Evolutionary conservation across 345 rosid genomes (phyloP), one percentile per base, ranked within the genome.

Genomic region (Streptanthus diversifolius): DNA sequence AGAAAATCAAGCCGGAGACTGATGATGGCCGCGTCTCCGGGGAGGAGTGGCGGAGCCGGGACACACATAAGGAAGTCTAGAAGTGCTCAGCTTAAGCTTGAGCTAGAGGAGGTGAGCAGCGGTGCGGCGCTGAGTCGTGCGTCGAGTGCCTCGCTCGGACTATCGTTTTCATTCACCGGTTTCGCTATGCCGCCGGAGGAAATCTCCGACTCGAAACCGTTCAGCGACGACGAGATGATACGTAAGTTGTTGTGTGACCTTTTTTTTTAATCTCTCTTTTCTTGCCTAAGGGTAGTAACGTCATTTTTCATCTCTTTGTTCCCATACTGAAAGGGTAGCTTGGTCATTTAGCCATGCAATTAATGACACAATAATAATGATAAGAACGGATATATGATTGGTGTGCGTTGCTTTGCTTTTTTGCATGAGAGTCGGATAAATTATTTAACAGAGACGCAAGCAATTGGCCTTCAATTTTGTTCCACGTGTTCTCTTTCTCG

Each of bases 121-220:
- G 93, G 99, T 0, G 95, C 95, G 0, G 99, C 96, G 10, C 76
- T 95, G 21, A 95, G 99, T 80, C 84, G 99, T 35, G 97, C 97
- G 4, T 95, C 99, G 0, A 95, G 99, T 24, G 99, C 99, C 15
- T 91, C 97, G 74, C 75, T 95, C 1, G 97, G 97, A 37, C 71
- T 95, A 22, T 89, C 99, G 10, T 95, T 91, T 74, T 91, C 97
- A 19, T 95, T 95, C 87, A 91, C 96, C 18, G 99, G 99, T 54
- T 95, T 95, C 83, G 80, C 82, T 63, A 37, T 89, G 80, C 97
- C 96, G 14, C 88, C 88, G 2, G 99, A 91, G 21, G 97, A 89
- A 66, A 83, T 88, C 24, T 81, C 88, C 33, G 91, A 91, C 82
- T 83, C 87, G 3, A 88, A 84, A 80, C 89, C 87, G 17, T 95